Evolutionary conservation across 345 rosid genomes (phyloP).

Genomic region (Atalantia buxifolia): DNA sequence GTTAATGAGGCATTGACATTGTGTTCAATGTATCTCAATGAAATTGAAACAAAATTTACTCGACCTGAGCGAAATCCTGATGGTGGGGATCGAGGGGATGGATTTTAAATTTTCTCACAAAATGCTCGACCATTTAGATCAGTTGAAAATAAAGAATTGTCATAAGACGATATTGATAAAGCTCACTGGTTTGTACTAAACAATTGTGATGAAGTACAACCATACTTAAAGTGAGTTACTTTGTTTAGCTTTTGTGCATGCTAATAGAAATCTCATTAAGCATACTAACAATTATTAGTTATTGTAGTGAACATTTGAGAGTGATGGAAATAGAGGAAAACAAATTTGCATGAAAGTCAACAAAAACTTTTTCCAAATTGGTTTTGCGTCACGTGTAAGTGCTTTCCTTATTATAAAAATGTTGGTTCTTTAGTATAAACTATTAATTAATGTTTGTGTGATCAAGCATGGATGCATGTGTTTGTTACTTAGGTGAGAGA

Average conservation of each 20-base stretch:
- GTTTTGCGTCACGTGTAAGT: no score
- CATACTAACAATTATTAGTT: no score
- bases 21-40: background rate
- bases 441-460: no score
- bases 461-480: no score
- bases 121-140: background rate
- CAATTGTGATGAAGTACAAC: background rate
- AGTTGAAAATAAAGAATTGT: background rate
- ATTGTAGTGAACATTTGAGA: no score
- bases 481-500: no score
- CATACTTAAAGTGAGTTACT: background rate
- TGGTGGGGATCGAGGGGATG: background rate
- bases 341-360: no score
- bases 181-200: background rate
- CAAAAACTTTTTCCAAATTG: no score
- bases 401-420: no score
- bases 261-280: background rate
- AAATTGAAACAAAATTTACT: background rate
- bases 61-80: background rate
- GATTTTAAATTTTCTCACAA: background rate
- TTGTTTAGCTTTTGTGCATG: background rate
- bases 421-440: no score
- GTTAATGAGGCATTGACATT: background rate
- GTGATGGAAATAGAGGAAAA: no score
- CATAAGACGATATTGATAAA: background rate